These are phyloP conservation scores for Suhomyces wounanorum DNA, from an alignment of 1,139 yeast species.

Conservation along the genomic window DNA sequence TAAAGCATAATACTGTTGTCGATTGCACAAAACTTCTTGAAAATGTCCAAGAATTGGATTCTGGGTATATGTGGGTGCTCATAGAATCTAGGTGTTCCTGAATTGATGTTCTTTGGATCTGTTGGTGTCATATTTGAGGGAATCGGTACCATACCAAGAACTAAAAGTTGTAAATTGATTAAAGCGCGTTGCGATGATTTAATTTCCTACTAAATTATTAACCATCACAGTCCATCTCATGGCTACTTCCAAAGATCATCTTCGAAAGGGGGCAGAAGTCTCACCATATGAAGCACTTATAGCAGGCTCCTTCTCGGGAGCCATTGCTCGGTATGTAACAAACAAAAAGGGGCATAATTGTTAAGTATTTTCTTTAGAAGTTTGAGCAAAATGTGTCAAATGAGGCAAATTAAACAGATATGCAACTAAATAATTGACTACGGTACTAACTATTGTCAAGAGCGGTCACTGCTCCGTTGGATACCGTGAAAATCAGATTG, in stretches of 20 bases:
- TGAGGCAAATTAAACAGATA: background rate
- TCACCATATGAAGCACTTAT: conserved; percentile 46
- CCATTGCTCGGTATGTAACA: conserved; percentile 50
- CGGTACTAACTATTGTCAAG: conserved; percentile 26
- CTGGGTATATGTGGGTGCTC: conserved; percentile 10
- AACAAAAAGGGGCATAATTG: background rate
- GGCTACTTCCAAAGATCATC: conserved; percentile 41
- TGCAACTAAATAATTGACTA: background rate
- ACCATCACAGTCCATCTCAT: background rate
- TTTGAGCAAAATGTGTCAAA: background rate
- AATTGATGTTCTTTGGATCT: background rate
- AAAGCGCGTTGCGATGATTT: conserved; percentile 1
- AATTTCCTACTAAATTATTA: background rate
- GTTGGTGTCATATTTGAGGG: background rate
- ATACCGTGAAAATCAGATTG: conserved; percentile 81
- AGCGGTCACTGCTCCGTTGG: conserved; percentile 84
- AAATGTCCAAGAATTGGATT: conserved; percentile 7
- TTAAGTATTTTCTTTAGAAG: no score
- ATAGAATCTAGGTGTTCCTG: background rate
- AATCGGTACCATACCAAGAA: background rate
- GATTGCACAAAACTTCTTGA: conserved; percentile 22
- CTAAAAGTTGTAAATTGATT: background rate
- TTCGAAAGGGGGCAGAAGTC: conserved; percentile 52
- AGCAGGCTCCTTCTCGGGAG: conserved; percentile 77
- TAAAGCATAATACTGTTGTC: conserved; percentile 29